Evolutionary conservation across 306 rosid species (phyloP).

Genomic region (Pterocarpus macrocarpus): DNA sequence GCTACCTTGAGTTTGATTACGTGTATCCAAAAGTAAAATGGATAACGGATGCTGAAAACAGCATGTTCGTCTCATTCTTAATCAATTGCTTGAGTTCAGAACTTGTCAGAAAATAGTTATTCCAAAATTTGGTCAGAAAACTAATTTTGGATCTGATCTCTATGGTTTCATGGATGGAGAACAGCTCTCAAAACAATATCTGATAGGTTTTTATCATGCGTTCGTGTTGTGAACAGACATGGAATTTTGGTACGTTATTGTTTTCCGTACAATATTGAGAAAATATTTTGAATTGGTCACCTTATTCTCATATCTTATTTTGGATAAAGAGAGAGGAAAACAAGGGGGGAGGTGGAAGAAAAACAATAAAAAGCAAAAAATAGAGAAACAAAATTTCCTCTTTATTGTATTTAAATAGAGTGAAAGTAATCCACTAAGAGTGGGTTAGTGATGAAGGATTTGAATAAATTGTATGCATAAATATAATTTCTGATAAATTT

Average conservation of each 20-base stretch:
- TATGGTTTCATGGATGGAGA: not conserved
- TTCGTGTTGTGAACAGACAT: not conserved
- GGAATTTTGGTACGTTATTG: not conserved
- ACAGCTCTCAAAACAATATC: not conserved
- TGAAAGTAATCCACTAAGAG: too few relatives aligned
- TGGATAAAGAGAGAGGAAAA: too few relatives aligned
- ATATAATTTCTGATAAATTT: too few relatives aligned
- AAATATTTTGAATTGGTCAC: not conserved
- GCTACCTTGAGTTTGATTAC: not conserved
- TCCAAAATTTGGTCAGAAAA: slow-evolving; percentile 1
- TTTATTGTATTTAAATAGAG: too few relatives aligned
- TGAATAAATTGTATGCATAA: too few relatives aligned
- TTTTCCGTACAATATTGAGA: not conserved
- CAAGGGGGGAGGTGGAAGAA: too few relatives aligned
- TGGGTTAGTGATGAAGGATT: too few relatives aligned
- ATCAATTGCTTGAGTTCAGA: slow-evolving; percentile 11
- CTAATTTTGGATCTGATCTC: slow-evolving; percentile 11
- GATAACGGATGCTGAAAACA: not conserved
- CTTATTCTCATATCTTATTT: too few relatives aligned
- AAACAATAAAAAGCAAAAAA: too few relatives aligned
- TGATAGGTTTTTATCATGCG: not conserved
- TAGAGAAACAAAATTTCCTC: too few relatives aligned
- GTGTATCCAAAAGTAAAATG: not conserved
- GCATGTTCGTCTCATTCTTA: slow-evolving; percentile 21
- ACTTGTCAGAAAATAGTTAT: not conserved